Evolutionary conservation across 78 protist genomes (phyloP).

Genomic region (Cavenderia fasciculata): DNA sequence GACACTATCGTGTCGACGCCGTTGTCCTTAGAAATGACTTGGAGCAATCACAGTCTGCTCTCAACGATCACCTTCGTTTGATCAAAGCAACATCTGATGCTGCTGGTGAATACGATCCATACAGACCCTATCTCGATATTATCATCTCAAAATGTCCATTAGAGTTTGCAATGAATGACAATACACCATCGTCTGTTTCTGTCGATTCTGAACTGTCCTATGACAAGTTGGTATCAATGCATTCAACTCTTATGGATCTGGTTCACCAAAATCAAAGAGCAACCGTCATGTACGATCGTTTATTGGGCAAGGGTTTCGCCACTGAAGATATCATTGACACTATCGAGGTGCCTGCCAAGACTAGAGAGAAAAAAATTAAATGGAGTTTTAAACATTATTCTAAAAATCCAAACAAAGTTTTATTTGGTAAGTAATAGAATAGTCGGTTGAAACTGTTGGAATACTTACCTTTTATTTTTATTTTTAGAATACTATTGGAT

Average conservation of each 20-base stretch:
- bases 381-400: conserved; percentile 36
- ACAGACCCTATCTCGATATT: conserved; percentile 31
- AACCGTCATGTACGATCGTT: neutral
- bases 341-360: neutral
- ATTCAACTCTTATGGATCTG: conserved; percentile 22
- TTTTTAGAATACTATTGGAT: conserved; percentile 63
- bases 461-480: no score
- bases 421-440: no score
- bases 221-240: conserved; percentile 17
- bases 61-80: conserved; percentile 16
- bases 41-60: neutral
- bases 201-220: conserved; percentile 21
- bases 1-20: conserved; percentile 59
- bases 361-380: neutral
- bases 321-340: conserved; percentile 55
- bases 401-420: neutral
- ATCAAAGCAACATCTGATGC: conserved; percentile 40
- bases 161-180: neutral
- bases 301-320: conserved; percentile 70
- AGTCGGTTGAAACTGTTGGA: no score
- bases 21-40: conserved; percentile 22
- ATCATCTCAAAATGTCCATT: conserved; percentile 51
- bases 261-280: conserved; percentile 9
- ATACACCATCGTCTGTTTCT: neutral
- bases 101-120: conserved; percentile 67